Evolutionary conservation across 1,139 yeast genomes (phyloP).

Genomic region (Diutina catenulata): DNA sequence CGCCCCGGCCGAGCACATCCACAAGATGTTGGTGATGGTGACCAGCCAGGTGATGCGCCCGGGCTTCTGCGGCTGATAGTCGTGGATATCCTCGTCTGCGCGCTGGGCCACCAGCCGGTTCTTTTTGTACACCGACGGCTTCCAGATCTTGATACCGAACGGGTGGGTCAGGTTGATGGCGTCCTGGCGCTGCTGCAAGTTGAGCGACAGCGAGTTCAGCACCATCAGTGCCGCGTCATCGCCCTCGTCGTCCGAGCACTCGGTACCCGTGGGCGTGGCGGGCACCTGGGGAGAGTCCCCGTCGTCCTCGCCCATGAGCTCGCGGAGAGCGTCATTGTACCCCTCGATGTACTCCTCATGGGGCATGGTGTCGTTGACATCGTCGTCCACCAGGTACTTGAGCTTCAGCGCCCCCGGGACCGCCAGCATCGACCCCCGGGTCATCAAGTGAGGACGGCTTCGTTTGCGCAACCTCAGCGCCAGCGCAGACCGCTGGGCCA

Average conservation of each 20-base stretch:
- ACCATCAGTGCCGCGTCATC: constrained; percentile 15
- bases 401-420: neutral
- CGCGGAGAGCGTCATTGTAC: constrained; percentile 2
- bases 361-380: neutral
- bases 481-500: neutral
- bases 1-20: constrained; percentile 68
- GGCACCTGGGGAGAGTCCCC: neutral
- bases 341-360: constrained; percentile 1
- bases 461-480: neutral
- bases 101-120: constrained; percentile 82
- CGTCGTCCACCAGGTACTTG: constrained; percentile 3
- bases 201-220: constrained; percentile 43
- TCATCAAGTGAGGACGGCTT: constrained; percentile 1
- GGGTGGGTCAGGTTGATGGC: constrained; percentile 97
- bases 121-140: constrained; percentile 92
- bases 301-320: neutral
- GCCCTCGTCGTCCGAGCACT: constrained; percentile 3
- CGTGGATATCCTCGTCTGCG: constrained; percentile 92
- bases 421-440: neutral
- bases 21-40: constrained; percentile 56
- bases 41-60: constrained; percentile 51
- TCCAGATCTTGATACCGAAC: constrained; percentile 96
- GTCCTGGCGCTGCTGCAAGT: constrained; percentile 86
- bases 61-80: constrained; percentile 42
- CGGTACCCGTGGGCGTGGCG: neutral